phyloP scores from a whole-genome alignment of 208 protist species.

The Acanthamoeba lenticulata region DNA sequence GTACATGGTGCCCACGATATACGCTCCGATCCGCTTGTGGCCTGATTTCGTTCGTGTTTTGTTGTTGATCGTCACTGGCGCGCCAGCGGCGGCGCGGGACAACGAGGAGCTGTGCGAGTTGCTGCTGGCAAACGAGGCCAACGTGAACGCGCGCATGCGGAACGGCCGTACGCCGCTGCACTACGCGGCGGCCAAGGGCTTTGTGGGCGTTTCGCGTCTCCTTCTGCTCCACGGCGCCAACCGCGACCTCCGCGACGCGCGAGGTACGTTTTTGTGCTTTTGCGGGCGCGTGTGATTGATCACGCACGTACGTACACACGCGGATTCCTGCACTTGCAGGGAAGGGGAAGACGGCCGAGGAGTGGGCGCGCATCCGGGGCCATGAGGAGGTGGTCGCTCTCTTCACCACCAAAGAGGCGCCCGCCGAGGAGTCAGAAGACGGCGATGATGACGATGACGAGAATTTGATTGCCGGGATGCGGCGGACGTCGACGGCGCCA shows the following conservation, averaged over 20 bases:
- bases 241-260: neutral
- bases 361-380: slow-evolving; percentile 22
- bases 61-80: neutral
- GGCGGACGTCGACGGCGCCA: neutral
- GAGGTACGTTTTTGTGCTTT: neutral
- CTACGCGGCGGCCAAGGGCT: slow-evolving; percentile 51
- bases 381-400: neutral
- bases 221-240: slow-evolving; percentile 39
- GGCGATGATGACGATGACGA: neutral
- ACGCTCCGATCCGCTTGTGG: neutral
- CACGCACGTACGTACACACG: neutral
- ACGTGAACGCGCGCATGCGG: slow-evolving; percentile 36
- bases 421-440: neutral
- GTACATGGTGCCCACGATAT: neutral
- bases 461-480: slow-evolving; percentile 24
- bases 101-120: slow-evolving; percentile 39
- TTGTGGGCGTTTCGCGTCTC: neutral
- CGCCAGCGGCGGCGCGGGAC: neutral
- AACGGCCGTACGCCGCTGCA: slow-evolving; percentile 31
- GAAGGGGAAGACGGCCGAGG: slow-evolving; percentile 36
- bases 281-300: neutral
- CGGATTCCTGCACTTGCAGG: neutral
- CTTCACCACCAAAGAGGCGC: neutral
- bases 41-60: neutral
- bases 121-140: neutral